These are phyloP conservation scores for Termitomyces sp. DNA, from an alignment of 1,284 basidiomycete species.

Conservation along the genomic window DNA sequence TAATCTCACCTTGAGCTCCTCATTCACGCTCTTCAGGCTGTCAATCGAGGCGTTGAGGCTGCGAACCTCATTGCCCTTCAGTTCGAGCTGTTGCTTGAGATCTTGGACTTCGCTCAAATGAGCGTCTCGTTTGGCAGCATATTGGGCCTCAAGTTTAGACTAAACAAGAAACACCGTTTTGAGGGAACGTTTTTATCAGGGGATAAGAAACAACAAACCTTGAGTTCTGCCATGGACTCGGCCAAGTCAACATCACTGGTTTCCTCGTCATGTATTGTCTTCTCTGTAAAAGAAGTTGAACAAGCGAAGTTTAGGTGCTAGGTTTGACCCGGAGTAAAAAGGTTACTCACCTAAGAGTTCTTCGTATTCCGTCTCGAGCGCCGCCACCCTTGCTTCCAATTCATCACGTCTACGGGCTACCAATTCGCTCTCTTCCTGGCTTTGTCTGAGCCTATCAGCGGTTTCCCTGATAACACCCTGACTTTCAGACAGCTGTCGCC, in stretches of 20 bases:
- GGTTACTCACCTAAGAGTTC: slow-evolving; percentile 74
- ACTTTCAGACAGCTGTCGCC: slow-evolving; percentile 85
- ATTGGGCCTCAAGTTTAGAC: slow-evolving; percentile 93
- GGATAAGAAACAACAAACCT: slow-evolving; percentile 47
- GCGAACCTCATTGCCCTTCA: slow-evolving; percentile 82
- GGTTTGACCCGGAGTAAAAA: slow-evolving; percentile 1
- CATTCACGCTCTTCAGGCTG: slow-evolving; percentile 92
- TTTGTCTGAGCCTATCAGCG: slow-evolving; percentile 83
- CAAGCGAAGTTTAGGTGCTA: slow-evolving; percentile 8
- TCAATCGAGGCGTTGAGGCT: slow-evolving; percentile 85
- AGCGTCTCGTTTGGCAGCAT: slow-evolving; percentile 87
- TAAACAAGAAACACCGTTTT: slow-evolving; percentile 29
- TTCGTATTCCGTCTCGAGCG: slow-evolving; percentile 92
- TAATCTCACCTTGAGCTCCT: slow-evolving; percentile 85
- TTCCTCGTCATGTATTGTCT: slow-evolving; percentile 81
- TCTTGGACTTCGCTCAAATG: slow-evolving; percentile 85
- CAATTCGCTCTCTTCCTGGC: slow-evolving; percentile 91
- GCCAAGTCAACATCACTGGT: slow-evolving; percentile 74
- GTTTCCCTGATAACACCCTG: slow-evolving; percentile 86
- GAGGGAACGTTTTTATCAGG: slow-evolving; percentile 7
- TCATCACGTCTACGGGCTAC: slow-evolving; percentile 81
- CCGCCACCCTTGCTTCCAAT: slow-evolving; percentile 76
- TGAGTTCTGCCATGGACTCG: slow-evolving; percentile 85
- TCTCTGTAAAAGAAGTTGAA: slow-evolving; percentile 47
- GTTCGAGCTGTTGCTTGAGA: slow-evolving; percentile 88